phyloP scores from a whole-genome alignment of 225 moss, liverwort and hornwort species.

The Rhytidiadelphus loreus region DNA sequence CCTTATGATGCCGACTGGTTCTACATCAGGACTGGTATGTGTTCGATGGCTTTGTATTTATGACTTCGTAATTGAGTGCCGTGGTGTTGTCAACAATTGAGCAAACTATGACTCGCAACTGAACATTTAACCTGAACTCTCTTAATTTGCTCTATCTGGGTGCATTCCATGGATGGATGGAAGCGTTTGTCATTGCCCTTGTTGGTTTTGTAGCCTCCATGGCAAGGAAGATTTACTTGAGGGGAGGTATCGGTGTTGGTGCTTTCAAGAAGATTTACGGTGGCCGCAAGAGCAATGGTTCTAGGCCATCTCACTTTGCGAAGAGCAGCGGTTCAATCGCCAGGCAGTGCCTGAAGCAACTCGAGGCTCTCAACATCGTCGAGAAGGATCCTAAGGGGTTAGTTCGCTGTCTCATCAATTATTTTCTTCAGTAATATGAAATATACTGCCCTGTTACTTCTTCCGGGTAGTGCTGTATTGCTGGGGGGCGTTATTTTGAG shows the following conservation, averaged over 20 bases:
- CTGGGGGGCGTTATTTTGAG: not conserved
- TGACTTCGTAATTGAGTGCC: not conserved
- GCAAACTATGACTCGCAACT: not conserved
- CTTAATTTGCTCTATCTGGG: not conserved
- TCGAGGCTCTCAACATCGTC: constrained; percentile 58
- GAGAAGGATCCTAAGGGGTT: constrained; percentile 83
- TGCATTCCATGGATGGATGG: not conserved
- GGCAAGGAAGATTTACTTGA: constrained; percentile 77
- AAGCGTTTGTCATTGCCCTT: not conserved
- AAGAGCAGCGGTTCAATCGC: constrained; percentile 80
- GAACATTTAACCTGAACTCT: not conserved
- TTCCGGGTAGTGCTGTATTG: not conserved
- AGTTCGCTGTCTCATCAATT: not conserved
- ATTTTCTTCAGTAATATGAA: not conserved
- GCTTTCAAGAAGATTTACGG: constrained; percentile 83
- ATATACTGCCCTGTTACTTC: not conserved
- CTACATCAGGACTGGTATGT: constrained; percentile 59
- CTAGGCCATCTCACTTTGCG: constrained; percentile 74
- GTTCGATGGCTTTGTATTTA: not conserved
- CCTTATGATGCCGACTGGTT: constrained; percentile 78
- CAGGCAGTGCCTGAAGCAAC: constrained; percentile 67
- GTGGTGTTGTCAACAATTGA: not conserved
- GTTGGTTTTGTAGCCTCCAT: constrained; percentile 50
- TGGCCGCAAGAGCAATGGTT: constrained; percentile 73
- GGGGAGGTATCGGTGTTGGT: constrained; percentile 69